Evolutionary conservation across 2,329 filamentous ascomycete genomes (phyloP), one percentile per base, ranked within the genome.

Genomic region (Ascochyta fabae): DNA sequence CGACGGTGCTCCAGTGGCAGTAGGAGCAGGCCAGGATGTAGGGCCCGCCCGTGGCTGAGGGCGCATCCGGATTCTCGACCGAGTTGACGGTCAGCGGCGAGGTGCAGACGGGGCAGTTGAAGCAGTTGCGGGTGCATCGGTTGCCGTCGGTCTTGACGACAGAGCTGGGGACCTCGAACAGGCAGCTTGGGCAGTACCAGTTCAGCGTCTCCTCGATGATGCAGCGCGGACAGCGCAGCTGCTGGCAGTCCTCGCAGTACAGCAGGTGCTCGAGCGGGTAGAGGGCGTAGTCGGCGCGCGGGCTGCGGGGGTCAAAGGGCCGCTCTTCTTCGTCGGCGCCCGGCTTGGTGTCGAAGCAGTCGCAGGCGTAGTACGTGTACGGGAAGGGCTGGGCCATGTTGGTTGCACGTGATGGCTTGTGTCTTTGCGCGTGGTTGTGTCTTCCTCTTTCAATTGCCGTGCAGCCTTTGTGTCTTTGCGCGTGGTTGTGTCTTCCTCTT

Each of bases 231-330:
- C 95, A 99, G 65, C 95, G 90, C 59, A 98, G 96, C 76, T 96
- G 90, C 73, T 96, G 92, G 75, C 95, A 99, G 74, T 98, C 95
- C 73, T 96, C 94, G 80, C 95, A 99, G 80, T 96, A 99, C 36
- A 98, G 84, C 24, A 99, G 85, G 72, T 97, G 88, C 71, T 98
- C 94, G 40, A 97, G 87, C 0, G 95, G 94, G 71, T 94, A 97
- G 29, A 99, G 82, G 63, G 92, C 93, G 81, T 92, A 98, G 75
- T 92, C 95, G 55, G 95, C 90, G 34, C 93, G 88, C 15, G 90
- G 86, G 58, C 88, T 88, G 66, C 90, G 87, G 2, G 95, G 92
- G 72, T 99, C 90, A 75, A 99, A 96, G 4, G 91, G 89, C 59
- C 84, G 83, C 55, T 91, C 90, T 62, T 92, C 89, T 56, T 90